Evolutionary conservation across 1,284 basidiomycete genomes (phyloP), one percentile per base, ranked within the genome.

Genomic region (Ustilago cynodontis): DNA sequence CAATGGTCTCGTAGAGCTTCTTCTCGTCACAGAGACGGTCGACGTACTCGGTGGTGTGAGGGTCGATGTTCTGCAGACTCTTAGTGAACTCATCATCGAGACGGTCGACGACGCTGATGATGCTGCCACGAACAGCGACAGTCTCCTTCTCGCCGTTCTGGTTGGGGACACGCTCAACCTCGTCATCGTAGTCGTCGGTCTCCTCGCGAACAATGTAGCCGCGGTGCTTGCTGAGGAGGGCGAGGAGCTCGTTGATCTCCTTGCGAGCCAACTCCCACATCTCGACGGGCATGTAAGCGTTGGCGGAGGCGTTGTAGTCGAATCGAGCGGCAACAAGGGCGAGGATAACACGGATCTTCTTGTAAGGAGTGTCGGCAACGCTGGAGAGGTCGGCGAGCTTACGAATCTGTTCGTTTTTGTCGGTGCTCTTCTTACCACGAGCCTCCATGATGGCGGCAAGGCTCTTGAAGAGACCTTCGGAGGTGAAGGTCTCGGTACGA

Each of bases 41-140:
- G 61, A 99, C 93, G 86, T 99, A 99, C 87, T 99, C 97, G 56
- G 94, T 94, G 5, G 97, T 94, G 86, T 99, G 97, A 16, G 97
- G 96, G 85, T 99, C 97, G 79, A 98, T 95, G 86, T 98, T 94
- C 89, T 99, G 97, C 59, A 99, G 88, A 83, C 94, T 96, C 87
- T 94, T 94, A 58, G 94, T 98, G 87, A 99, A 99, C 88, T 99
- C 97, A 83, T 99, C 97, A 86, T 99, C 97, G 59, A 99, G 88
- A 66, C 96, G 92, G 87, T 99, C 97, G 56, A 99, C 90, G 82
- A 98, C 94, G 85, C 80, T 81, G 78, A 85, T 85, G 67, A 85
- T 79, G 69, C 79, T 82, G 54, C 84, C 84, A 37, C 84, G 83
- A 16, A 86, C 82, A 8, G 73, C 77, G 11, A 86, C 82, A 33